Percentiles rank a stretch among this genome's conserved stretches.
Evolutionary conservation across 2,329 filamentous ascomycete species (phyloP).

Genomic region (Colletotrichum salicis): DNA sequence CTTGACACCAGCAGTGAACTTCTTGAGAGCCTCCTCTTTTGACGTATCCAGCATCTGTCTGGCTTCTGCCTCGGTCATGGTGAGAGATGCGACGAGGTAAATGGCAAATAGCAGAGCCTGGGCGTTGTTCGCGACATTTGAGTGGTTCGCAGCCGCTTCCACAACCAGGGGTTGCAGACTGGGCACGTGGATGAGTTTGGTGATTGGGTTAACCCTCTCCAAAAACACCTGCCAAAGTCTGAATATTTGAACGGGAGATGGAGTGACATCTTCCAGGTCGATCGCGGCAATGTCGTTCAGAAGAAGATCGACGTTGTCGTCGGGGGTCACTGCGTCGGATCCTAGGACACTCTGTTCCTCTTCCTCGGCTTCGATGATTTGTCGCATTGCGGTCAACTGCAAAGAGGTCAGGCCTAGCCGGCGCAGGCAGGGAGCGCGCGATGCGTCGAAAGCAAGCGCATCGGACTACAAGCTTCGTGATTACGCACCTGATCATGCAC

Average conservation of each 20-base stretch:
- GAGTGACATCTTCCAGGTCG: slow-evolving; percentile 66
- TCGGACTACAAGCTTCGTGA: background rate
- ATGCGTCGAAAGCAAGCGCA: background rate
- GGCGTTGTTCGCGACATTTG: slow-evolving; percentile 59
- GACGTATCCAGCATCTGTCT: slow-evolving; percentile 60
- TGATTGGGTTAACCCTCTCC: slow-evolving; percentile 78
- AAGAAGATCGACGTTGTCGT: slow-evolving; percentile 63
- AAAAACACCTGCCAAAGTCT: slow-evolving; percentile 80
- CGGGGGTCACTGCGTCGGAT: slow-evolving; percentile 61
- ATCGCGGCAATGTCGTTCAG: slow-evolving; percentile 54
- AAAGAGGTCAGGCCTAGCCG: background rate
- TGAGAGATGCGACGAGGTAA: slow-evolving; percentile 35
- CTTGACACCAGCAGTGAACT: slow-evolving; percentile 63
- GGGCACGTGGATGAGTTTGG: slow-evolving; percentile 78
- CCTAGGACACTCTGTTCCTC: slow-evolving; percentile 61
- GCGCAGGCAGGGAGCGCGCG: background rate
- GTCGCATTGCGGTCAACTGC: slow-evolving; percentile 68
- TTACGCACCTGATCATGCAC: slow-evolving; percentile 66
- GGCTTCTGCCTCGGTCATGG: slow-evolving; percentile 60
- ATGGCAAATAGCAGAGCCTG: slow-evolving; percentile 38
- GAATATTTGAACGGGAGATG: slow-evolving; percentile 73
- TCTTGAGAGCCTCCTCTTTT: slow-evolving; percentile 60
- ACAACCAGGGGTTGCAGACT: slow-evolving; percentile 73
- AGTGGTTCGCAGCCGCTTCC: slow-evolving; percentile 68
- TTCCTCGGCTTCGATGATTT: slow-evolving; percentile 64